Evolutionary conservation across 2,329 filamentous ascomycete species (phyloP).

Genomic region (Monilinia fructicola): DNA sequence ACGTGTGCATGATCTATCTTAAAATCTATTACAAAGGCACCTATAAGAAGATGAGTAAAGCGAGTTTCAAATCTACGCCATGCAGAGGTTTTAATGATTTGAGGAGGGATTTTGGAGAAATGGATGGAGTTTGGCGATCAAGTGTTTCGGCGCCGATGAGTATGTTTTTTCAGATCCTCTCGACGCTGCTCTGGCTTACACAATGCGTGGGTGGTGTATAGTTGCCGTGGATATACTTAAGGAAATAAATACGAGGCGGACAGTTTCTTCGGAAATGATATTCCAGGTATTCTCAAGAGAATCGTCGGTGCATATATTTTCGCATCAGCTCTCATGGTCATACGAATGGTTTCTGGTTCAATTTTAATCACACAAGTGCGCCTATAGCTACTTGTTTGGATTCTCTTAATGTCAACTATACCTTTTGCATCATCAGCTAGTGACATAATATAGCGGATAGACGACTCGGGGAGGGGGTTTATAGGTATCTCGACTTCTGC

Average conservation of each 20-base stretch:
- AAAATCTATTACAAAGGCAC: no score
- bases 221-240: no score
- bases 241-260: no score
- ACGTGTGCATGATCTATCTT: no score
- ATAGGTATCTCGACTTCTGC: neutral
- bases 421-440: neutral
- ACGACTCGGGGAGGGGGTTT: accelerated
- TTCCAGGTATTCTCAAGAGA: neutral
- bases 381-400: neutral
- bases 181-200: neutral
- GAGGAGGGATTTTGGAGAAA: no score
- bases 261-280: neutral
- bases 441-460: neutral
- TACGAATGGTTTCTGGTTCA: neutral
- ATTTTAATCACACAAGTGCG: neutral
- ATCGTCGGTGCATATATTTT: neutral
- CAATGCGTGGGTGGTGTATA: neutral
- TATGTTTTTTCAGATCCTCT: neutral
- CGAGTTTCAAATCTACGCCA: no score
- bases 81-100: no score
- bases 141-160: neutral
- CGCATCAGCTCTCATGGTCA: neutral
- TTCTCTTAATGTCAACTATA: neutral
- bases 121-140: neutral
- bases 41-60: no score